Percentiles rank a stretch among this genome's conserved stretches.
phyloP scores from a whole-genome alignment of 768 basidiomycete species.

The Hericium rajendrae region DNA sequence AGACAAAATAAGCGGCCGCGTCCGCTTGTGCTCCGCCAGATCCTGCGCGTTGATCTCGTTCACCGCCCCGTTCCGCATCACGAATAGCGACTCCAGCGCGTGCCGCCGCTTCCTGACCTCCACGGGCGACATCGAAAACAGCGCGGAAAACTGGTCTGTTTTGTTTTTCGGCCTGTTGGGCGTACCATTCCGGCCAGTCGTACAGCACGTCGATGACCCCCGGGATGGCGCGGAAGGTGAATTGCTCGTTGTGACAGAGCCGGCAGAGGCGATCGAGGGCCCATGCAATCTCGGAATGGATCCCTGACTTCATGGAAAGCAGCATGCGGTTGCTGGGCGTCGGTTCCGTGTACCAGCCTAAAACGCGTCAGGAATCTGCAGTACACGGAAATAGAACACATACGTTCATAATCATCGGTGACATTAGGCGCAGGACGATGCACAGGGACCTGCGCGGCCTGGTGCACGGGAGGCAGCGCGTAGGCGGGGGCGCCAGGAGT shows the following conservation, averaged over 20 bases:
- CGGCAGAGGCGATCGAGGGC: slow-evolving; percentile 80
- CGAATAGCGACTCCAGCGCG: slow-evolving; percentile 77
- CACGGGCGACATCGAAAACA: slow-evolving; percentile 50
- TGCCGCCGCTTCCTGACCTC: slow-evolving; percentile 51
- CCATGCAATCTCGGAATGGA: slow-evolving; percentile 79
- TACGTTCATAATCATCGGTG: slow-evolving; percentile 74
- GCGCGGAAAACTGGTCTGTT: slow-evolving; percentile 10
- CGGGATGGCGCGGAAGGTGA: slow-evolving; percentile 60
- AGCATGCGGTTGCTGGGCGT: slow-evolving; percentile 79
- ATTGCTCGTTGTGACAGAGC: slow-evolving; percentile 70
- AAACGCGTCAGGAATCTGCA: neutral
- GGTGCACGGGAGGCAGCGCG: neutral
- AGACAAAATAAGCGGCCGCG: slow-evolving; percentile 55
- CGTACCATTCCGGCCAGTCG: slow-evolving; percentile 84
- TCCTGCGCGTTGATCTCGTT: slow-evolving; percentile 58
- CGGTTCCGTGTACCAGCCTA: slow-evolving; percentile 83
- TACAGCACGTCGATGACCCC: slow-evolving; percentile 79
- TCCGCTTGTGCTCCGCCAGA: slow-evolving; percentile 48
- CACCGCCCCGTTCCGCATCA: slow-evolving; percentile 79
- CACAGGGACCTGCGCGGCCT: neutral
- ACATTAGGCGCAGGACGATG: slow-evolving; percentile 21
- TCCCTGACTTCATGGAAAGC: slow-evolving; percentile 78
- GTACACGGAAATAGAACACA: neutral
- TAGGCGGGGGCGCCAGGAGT: neutral
- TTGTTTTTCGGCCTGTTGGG: slow-evolving; percentile 24